phyloP scores from a whole-genome alignment of 2,329 filamentous ascomycete genomes.

The Apiospora koreana region DNA sequence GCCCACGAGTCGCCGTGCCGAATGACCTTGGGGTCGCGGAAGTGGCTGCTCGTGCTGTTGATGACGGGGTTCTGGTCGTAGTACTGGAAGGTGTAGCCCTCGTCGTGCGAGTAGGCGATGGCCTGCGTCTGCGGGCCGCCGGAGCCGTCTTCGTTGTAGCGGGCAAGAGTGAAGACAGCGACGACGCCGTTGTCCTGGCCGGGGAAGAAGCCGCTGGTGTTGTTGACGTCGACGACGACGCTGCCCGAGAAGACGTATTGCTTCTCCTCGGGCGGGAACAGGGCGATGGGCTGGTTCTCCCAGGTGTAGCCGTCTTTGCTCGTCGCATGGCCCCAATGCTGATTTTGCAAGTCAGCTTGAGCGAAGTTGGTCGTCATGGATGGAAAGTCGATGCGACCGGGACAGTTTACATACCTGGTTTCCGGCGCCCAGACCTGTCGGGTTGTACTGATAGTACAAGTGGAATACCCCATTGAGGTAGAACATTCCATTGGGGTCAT shows the following conservation, averaged over 20 bases:
- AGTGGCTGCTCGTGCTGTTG: constrained; percentile 52
- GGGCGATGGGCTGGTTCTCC: constrained; percentile 64
- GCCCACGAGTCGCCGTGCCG: constrained; percentile 60
- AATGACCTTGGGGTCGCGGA: constrained; percentile 67
- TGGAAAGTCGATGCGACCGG: not conserved
- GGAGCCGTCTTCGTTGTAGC: constrained; percentile 36
- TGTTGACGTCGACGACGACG: constrained; percentile 60
- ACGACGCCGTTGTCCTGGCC: constrained; percentile 62
- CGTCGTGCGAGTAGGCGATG: constrained; percentile 63
- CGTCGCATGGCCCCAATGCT: constrained; percentile 68
- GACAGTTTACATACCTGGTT: constrained; percentile 29
- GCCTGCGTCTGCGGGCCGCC: constrained; percentile 53
- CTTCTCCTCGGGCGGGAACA: constrained; percentile 48
- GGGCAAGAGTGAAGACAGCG: constrained; percentile 51
- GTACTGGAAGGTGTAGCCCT: constrained; percentile 61
- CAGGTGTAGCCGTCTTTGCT: constrained; percentile 63
- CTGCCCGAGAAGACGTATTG: constrained; percentile 55
- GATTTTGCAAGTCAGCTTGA: not conserved
- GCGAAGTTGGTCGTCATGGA: not conserved
- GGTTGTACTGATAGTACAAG: constrained; percentile 60
- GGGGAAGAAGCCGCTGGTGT: constrained; percentile 67
- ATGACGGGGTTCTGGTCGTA: constrained; percentile 64
- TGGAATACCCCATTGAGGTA: constrained; percentile 61
- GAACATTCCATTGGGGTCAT: constrained; percentile 68
- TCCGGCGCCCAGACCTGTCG: constrained; percentile 25